Base-by-base conservation (phyloP, 139 green algal genomes). In the Chlorella vulgaris region DNA sequence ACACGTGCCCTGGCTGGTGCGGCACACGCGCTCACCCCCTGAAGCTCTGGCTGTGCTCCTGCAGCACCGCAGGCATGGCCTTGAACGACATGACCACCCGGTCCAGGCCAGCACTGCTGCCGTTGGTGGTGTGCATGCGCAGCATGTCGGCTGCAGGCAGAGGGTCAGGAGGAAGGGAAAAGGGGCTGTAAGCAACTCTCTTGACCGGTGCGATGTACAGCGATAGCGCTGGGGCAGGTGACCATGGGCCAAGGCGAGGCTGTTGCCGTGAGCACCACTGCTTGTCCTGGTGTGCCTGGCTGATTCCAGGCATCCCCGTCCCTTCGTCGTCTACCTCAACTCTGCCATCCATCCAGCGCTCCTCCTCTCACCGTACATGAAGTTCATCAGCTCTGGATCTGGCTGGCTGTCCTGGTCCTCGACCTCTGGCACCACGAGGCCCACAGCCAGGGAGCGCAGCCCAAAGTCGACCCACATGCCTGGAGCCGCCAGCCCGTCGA, bases 381-480 rank as follows among this genome's bases (percentile, higher is more conserved):
- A 77, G 36, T 69, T 28, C 35, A 80, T 26, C 38, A 76, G 26
- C 4, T 69, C 66, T 31, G 77, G n/a, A 36, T 67, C 65, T 13
- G 43, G 21, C 40, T 61, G 13, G 69, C 33, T 39, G 2, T 21
- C 69, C n/a, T 40, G n/a, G n/a, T 62, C 36, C 55, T 80, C 38
- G 0, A 35, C 39, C 38, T 55, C 58, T 7, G 60, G 29, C 38
- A 81, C n/a, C 58, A 22, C 13, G 19, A 67, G 51, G 0, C 51
- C 51, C 50, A 80, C 58, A 28, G 66, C 43, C n/a, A 85, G 24
- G 0, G 50, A 15, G 13, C 3, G 2, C n/a, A 66, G 43, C 28
- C 80, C 69, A 75, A 85, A 85, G 63, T 85, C 67, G 2, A 85
- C 80, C 53, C 69, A 85, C 50, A 81, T 81, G 47, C 80, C 70